These are phyloP conservation scores for Colletotrichum agaves DNA, from an alignment of 2,329 filamentous ascomycete species.

Conservation along the genomic window DNA sequence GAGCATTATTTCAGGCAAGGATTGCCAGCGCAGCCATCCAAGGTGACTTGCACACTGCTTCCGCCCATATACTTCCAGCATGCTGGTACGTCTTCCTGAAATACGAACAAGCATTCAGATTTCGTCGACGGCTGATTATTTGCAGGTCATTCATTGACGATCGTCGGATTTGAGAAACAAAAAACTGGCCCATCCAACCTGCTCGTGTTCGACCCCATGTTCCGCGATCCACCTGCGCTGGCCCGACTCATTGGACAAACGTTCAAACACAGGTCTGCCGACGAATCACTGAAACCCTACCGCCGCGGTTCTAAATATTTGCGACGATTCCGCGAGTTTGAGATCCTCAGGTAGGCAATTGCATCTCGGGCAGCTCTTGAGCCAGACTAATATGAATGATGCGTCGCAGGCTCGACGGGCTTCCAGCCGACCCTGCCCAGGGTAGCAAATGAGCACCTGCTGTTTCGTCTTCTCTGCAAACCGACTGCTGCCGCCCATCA, in stretches of 20 bases:
- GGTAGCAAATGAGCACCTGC: not conserved
- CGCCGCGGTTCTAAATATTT: conserved; percentile 76
- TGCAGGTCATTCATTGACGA: conserved; percentile 86
- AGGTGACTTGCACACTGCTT: conserved; percentile 76
- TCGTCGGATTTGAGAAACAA: conserved; percentile 83
- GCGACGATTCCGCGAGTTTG: conserved; percentile 78
- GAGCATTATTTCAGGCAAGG: conserved; percentile 79
- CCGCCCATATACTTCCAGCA: conserved; percentile 94
- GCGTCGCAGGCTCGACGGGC: conserved; percentile 16
- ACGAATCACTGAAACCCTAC: conserved; percentile 75
- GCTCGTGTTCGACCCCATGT: conserved; percentile 90
- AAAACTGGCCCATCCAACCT: conserved; percentile 73
- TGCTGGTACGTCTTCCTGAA: conserved; percentile 60
- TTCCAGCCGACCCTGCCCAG: not conserved
- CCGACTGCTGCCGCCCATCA: no score
- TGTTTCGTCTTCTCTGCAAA: not conserved
- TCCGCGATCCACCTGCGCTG: conserved; percentile 74
- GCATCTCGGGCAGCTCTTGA: not conserved
- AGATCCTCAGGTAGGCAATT: conserved; percentile 63
- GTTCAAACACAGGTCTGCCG: conserved; percentile 58
- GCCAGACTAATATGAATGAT: not conserved
- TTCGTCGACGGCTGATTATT: not conserved
- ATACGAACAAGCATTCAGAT: not conserved
- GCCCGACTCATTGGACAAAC: conserved; percentile 64
- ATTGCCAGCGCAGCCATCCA: conserved; percentile 60